Percentiles rank a stretch among this genome's conserved stretches.
phyloP scores from a whole-genome alignment of 2,329 filamentous ascomycete species.

The Monosporascus sp. region DNA sequence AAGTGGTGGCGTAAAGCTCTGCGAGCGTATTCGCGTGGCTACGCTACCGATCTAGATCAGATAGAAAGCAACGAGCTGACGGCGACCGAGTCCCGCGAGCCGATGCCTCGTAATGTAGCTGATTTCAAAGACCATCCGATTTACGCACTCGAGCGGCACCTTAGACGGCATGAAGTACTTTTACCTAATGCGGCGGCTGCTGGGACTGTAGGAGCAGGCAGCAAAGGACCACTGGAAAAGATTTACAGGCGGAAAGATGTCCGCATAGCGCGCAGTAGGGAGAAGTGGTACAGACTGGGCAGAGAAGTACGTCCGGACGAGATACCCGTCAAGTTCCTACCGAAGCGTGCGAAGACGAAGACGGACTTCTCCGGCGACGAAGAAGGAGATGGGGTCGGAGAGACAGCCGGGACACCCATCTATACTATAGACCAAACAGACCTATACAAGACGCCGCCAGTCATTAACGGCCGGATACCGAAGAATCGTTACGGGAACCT shows the following conservation, averaged over 20 bases:
- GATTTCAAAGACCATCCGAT: slow-evolving; percentile 85
- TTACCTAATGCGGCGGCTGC: slow-evolving; percentile 62
- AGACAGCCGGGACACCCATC: slow-evolving; percentile 48
- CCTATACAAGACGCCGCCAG: slow-evolving; percentile 68
- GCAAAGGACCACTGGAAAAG: slow-evolving; percentile 59
- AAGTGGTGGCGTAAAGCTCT: slow-evolving; percentile 51
- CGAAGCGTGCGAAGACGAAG: slow-evolving; percentile 36
- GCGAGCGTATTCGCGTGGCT: slow-evolving; percentile 38
- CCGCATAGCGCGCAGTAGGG: slow-evolving; percentile 67
- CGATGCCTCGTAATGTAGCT: slow-evolving; percentile 78
- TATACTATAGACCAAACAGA: slow-evolving; percentile 63
- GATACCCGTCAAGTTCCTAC: slow-evolving; percentile 73
- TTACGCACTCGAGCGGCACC: slow-evolving; percentile 78
- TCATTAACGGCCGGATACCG: slow-evolving; percentile 70
- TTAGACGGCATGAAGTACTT: slow-evolving; percentile 79
- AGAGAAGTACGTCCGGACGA: slow-evolving; percentile 72
- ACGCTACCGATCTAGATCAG: slow-evolving; percentile 64
- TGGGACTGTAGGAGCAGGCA: slow-evolving; percentile 70
- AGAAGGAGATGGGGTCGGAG: slow-evolving; percentile 29
- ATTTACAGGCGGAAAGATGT: slow-evolving; percentile 83
- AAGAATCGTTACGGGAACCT: slow-evolving; percentile 94
- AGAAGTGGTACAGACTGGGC: slow-evolving; percentile 88
- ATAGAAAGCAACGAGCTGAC: slow-evolving; percentile 75
- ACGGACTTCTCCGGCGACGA: slow-evolving; percentile 33
- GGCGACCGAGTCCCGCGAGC: slow-evolving; percentile 66